These are phyloP conservation scores for Dendrothele bispora DNA, from an alignment of 768 basidiomycete species.

Conservation along the genomic window DNA sequence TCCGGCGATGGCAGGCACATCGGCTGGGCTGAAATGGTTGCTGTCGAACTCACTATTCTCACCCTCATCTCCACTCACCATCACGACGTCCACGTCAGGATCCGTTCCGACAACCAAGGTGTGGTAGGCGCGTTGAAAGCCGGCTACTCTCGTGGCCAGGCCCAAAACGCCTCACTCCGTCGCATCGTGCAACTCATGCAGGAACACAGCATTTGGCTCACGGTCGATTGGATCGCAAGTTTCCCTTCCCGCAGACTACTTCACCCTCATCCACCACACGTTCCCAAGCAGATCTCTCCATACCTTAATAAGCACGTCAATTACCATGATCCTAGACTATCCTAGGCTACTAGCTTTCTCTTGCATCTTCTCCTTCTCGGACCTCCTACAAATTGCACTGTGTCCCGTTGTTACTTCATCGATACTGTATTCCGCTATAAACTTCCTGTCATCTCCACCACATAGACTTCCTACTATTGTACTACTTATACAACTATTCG, in stretches of 20 bases:
- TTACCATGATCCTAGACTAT: too few relatives aligned
- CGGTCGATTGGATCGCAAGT: slow-evolving; percentile 28
- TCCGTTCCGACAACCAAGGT: slow-evolving; percentile 42
- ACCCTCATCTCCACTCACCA: slow-evolving; percentile 25
- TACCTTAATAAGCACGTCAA: not conserved
- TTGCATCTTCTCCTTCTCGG: too few relatives aligned
- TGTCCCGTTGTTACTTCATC: too few relatives aligned
- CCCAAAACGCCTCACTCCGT: slow-evolving; percentile 28
- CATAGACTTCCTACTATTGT: too few relatives aligned
- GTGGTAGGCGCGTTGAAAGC: slow-evolving; percentile 34
- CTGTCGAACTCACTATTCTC: slow-evolving; percentile 39
- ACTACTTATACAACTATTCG: too few relatives aligned
- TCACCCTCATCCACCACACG: not conserved
- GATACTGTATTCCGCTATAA: too few relatives aligned
- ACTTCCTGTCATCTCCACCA: too few relatives aligned
- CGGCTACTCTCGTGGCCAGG: slow-evolving; percentile 17
- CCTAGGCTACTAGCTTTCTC: too few relatives aligned
- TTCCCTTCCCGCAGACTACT: slow-evolving; percentile 16
- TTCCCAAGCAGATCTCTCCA: not conserved
- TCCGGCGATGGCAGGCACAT: slow-evolving; percentile 30
- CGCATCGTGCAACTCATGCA: slow-evolving; percentile 24
- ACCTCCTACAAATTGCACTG: too few relatives aligned
- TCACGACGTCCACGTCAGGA: slow-evolving; percentile 18
- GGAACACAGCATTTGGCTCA: slow-evolving; percentile 20
- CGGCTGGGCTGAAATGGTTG: slow-evolving; percentile 46